Conservation (phyloP, 352 stramenopile species). For the Blastocystis sp. region DNA sequence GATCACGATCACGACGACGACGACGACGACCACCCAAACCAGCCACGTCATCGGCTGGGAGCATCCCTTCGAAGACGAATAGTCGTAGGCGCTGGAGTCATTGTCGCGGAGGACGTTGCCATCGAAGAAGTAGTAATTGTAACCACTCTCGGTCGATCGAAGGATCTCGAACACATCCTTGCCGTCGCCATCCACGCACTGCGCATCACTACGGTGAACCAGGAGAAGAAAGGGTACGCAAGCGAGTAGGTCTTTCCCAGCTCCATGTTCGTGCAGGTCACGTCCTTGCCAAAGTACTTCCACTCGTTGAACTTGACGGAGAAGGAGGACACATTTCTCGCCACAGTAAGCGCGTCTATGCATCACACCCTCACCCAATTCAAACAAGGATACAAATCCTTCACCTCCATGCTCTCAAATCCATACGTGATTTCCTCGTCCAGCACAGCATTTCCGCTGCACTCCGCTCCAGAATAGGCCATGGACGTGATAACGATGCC, state of each 20-base stretch:
- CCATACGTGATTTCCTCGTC: neutral
- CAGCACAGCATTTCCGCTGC: conserved; percentile 10
- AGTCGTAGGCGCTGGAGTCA: neutral
- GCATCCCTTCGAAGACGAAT: neutral
- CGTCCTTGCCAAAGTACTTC: neutral
- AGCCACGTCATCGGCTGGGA: neutral
- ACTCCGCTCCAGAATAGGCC: neutral
- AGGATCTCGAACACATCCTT: neutral
- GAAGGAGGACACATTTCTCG: conserved; percentile 7
- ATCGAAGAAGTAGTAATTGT: neutral
- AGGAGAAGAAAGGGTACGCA: neutral
- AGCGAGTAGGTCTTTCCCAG: conserved; percentile 16
- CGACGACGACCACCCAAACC: conserved; percentile 12
- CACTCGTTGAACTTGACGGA: conserved; percentile 38
- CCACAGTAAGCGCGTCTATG: conserved; percentile 13
- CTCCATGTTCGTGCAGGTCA: conserved; percentile 17
- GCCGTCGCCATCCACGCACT: conserved; percentile 21
- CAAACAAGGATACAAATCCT: conserved; percentile 6
- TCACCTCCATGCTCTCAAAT: neutral
- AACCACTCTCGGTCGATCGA: neutral
- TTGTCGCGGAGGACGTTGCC: neutral
- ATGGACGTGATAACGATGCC: neutral
- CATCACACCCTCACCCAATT: neutral
- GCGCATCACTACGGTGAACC: neutral
- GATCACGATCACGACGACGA: conserved; percentile 6